Base-by-base conservation (phyloP, 1,139 yeast species). In the Suhomyces guaymorum region DNA sequence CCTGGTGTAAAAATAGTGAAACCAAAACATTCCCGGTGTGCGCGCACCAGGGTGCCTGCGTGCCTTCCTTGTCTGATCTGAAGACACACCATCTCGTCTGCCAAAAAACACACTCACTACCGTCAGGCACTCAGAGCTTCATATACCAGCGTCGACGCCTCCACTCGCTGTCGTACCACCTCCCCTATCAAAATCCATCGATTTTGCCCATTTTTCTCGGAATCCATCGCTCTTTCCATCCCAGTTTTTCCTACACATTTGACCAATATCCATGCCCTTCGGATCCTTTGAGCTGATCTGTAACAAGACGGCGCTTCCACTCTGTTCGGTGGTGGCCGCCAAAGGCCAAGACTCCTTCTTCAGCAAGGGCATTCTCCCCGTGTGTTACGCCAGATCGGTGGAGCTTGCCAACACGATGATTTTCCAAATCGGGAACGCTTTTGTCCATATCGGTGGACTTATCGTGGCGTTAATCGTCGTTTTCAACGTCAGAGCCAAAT, bases 391-490 rank as follows among this genome's bases (percentile, higher is more conserved):
- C 1, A 70, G 97, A 51, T 73, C 90, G 5, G 88, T 90, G 22
- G 90, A 82, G 48, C 58, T 90, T 28, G 96, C 96, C 36, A 92
- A 92, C 60, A 92, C 97, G 1, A 73, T 87, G 66, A 86, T 92
- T 15, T 90, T 88, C 61, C 89, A 88, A 54, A 72, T 88, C n/a
- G 97, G 97, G 18, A 85, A 81, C 42, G 89, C 95, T 3, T 83
- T 89, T 52, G 78, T 89, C 21, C 89, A 89, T 53, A 79, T 92
- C 38, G 88, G 83, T 2, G 80, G 89, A 1, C 64, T 92, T 24
- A 58, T 73, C 4, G 75, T 88, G 26, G 49, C 84, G 26, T 66
- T 82, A 34, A 72, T 88, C 47, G 85, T 90, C 41, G 70, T 89
- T n/a, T 84, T 81, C 66, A 82, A 84, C 48, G 80, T 89, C 29